Conservation (phyloP, 2,329 filamentous ascomycete genomes). For the Fragosphaeria purpurea region DNA sequence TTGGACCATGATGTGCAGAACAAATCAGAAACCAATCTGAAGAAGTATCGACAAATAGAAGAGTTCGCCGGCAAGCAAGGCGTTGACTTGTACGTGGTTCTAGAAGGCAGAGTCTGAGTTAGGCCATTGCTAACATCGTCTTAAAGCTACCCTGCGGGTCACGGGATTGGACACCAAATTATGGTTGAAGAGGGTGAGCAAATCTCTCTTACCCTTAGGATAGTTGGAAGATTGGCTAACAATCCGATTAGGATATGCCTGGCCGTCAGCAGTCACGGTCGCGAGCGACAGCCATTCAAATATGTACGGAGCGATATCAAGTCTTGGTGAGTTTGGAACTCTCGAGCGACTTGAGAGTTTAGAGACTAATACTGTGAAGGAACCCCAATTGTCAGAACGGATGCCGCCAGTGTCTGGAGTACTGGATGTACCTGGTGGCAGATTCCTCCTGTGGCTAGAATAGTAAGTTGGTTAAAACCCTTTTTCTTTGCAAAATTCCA, state of each 20-base stretch:
- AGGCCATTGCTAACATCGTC: not conserved
- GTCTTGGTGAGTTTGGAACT: constrained; percentile 56
- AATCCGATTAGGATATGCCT: constrained; percentile 36
- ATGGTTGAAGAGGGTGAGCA: constrained; percentile 70
- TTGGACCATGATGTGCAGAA: constrained; percentile 88
- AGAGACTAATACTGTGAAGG: constrained; percentile 20
- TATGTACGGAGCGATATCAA: constrained; percentile 34
- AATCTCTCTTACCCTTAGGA: not conserved
- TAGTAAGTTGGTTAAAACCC: too few relatives aligned
- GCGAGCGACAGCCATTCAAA: constrained; percentile 76
- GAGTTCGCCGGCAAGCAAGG: constrained; percentile 71
- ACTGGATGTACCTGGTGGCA: constrained; percentile 83
- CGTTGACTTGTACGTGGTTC: constrained; percentile 45
- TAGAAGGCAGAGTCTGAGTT: too few relatives aligned
- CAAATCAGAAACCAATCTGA: constrained; percentile 63
- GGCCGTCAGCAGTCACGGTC: constrained; percentile 76
- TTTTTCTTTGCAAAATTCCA: too few relatives aligned
- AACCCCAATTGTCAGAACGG: constrained; percentile 75
- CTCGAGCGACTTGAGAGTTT: constrained; percentile 31
- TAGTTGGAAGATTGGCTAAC: too few relatives aligned
- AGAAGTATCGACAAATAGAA: constrained; percentile 75
- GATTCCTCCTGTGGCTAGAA: constrained; percentile 42
- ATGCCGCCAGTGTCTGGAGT: constrained; percentile 78
- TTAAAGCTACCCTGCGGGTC: constrained; percentile 38
- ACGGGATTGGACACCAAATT: constrained; percentile 62